A percentile compares a stretch with the other conserved stretches of the same genome.
phyloP scores from a whole-genome alignment of 164 flowering plant genomes.

The Aristolochia contorta region DNA sequence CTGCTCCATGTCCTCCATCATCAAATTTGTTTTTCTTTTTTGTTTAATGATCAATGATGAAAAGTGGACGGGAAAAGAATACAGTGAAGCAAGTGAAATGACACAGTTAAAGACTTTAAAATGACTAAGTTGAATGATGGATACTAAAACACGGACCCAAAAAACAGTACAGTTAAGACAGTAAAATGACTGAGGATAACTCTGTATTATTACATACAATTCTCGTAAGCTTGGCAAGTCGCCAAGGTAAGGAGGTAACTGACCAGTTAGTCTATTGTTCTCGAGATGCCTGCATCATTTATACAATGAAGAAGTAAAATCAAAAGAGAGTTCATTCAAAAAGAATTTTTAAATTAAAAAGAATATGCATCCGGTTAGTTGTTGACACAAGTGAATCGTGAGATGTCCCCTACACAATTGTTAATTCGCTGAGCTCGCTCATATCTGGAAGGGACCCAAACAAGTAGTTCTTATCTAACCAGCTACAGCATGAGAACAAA shows the following conservation, averaged over 20 bases:
- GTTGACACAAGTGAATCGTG: background rate
- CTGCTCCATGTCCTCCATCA: no score
- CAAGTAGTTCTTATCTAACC: conserved; percentile 68
- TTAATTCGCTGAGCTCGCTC: conserved; percentile 54
- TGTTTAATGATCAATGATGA: no score
- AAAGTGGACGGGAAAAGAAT: no score
- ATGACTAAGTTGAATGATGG: no score
- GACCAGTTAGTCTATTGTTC: conserved; percentile 68
- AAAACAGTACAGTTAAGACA: no score
- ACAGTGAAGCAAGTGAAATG: no score
- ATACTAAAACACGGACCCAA: no score
- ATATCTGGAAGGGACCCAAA: conserved; percentile 73
- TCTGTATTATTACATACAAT: conserved; percentile 41
- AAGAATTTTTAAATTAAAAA: no score
- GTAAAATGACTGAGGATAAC: no score
- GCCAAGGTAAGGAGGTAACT: conserved; percentile 65
- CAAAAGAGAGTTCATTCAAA: background rate
- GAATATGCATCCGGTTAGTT: no score
- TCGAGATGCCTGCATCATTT: conserved; percentile 78
- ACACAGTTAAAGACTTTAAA: no score
- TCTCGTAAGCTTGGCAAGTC: conserved; percentile 60
- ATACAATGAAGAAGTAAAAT: background rate
- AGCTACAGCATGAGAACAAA: conserved; percentile 31
- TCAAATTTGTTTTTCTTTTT: no score
- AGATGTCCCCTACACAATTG: conserved; percentile 49